Base-by-base conservation (phyloP, 2,329 filamentous ascomycete genomes). In the Dactylellina parvicollis region DNA sequence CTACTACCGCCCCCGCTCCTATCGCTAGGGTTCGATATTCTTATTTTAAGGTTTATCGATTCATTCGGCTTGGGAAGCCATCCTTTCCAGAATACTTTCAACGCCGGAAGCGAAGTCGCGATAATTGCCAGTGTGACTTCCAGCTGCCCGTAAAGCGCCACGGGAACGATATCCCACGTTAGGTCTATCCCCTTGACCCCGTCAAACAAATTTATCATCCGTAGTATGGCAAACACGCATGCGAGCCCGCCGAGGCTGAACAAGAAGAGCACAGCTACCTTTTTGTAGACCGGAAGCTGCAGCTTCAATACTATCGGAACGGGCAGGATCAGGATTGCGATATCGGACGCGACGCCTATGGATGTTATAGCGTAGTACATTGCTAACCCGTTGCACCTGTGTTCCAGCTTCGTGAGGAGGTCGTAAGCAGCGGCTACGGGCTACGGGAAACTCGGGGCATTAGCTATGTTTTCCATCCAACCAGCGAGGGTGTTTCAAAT, bases 111-210 rank as follows among this genome's bases (percentile, higher is more conserved):
- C 10, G 55, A 61, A 2, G 56, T 62, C 26, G 65, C 65, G 18
- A 70, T 70, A 22, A 70, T 70, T 5, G 55, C 65, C 28, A 61
- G 9, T 4, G 65, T 70, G 28, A 70, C 65, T 34, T 70, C 65
- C 30, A 70, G 18, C 46, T 70, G 65, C 24, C 65, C 65, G 18
- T 44, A 70, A n/a, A 70, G 50, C 1, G 65, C 65, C 1, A 62
- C 42, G 4, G 55, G 55, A 12, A 70, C 56, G 26, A 70, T 61
- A 49, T 70, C 55, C 65, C 65, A 60, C 3, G 62, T 67, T n/a
- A 67, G 22, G 24, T 67, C 62, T 3, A 67, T 67, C 14, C 62
- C 62, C 12, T 55, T 40, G 10, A 67, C 62, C 18, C 62, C 62
- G n/a, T 42, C 38, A 24, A 67, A 67, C 26, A 67, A 24, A 36